phyloP scores from a whole-genome alignment of 768 basidiomycete species.

The Trametes cubensis region DNA sequence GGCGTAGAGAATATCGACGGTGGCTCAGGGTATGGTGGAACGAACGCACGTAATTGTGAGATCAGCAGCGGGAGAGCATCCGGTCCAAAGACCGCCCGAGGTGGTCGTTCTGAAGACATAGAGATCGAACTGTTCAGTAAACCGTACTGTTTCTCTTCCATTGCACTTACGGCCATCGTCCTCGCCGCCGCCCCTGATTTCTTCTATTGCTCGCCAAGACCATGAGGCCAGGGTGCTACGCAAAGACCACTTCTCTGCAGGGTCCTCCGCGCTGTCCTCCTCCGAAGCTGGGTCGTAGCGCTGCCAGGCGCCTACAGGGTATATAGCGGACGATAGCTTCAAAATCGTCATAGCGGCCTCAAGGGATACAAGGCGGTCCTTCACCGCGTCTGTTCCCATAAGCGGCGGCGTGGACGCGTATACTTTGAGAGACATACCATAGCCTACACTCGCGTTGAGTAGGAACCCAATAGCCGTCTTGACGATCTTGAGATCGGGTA shows the following conservation, averaged over 20 bases:
- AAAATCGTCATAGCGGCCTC: constrained; percentile 72
- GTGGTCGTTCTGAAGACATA: constrained; percentile 35
- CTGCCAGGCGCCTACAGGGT: constrained; percentile 72
- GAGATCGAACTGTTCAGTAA: background rate
- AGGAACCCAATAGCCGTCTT: constrained; percentile 80
- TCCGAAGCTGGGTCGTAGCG: constrained; percentile 2
- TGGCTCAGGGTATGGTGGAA: constrained; percentile 52
- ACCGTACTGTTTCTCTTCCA: background rate
- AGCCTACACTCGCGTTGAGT: constrained; percentile 76
- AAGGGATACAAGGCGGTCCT: constrained; percentile 64
- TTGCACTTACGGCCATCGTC: constrained; percentile 43
- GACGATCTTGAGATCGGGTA: constrained; percentile 69
- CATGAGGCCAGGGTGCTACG: constrained; percentile 69
- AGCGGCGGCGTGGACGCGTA: background rate
- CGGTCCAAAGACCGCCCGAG: constrained; percentile 59
- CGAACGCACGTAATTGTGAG: constrained; percentile 59
- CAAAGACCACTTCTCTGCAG: constrained; percentile 64
- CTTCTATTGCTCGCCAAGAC: constrained; percentile 77
- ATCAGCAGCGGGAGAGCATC: constrained; percentile 67
- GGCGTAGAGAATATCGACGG: constrained; percentile 44
- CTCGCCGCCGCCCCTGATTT: constrained; percentile 63
- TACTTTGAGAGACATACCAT: constrained; percentile 51
- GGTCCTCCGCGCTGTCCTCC: constrained; percentile 30
- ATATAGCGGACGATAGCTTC: constrained; percentile 66
- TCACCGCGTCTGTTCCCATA: constrained; percentile 62